Base-by-base conservation (phyloP, 768 basidiomycete species). In the Mrakia blollopis region DNA sequence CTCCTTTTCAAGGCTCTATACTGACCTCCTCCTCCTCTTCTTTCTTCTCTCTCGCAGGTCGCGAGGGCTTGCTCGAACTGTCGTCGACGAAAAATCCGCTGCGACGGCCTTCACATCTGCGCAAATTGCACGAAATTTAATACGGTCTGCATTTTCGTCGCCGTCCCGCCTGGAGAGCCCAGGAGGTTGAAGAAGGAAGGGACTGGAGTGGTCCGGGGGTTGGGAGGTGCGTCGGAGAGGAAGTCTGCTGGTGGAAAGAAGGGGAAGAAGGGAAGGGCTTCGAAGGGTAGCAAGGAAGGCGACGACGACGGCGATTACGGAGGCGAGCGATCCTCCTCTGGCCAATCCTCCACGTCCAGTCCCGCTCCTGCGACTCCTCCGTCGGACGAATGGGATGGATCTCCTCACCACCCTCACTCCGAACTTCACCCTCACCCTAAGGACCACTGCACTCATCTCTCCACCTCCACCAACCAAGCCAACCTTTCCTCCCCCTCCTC, bases 61-160 rank as follows among this genome's bases (percentile, higher is more conserved):
- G 63, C 11, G 8, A 65, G 37, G 63, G 63, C 63, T 8, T 65
- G 63, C 63, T 37, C 21, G 14, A 37, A 65, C 63, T 65, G 63
- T 21, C 63, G 63, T 14, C 32, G 63, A 21, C 63, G 63, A 30
- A 65, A 65, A 37, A 65, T 65, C 18, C n/a, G 63, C n/a, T 65
- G 63, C 63, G 32, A 65, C 32, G 63, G 63, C 13, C 6, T 8
- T 0, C 23, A 65, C 25, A 21, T 5, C 11, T 65, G 63, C 63
- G 10, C 0, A 0, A 65, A 37, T 35, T 65, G 63, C 32, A 30
- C 32, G 1, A 65, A 65, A 65, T n/a, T n/a, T 8, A 30, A 37
- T 11, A 62, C 23, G n/a, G 47, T 18, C 47, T 65, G 63, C 63
- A 37, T 65, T 35, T 65, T 14, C 63, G 28, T 16, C 21, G 30